Base-by-base conservation (phyloP, 768 basidiomycete species). In the Agrocybe pediades region DNA sequence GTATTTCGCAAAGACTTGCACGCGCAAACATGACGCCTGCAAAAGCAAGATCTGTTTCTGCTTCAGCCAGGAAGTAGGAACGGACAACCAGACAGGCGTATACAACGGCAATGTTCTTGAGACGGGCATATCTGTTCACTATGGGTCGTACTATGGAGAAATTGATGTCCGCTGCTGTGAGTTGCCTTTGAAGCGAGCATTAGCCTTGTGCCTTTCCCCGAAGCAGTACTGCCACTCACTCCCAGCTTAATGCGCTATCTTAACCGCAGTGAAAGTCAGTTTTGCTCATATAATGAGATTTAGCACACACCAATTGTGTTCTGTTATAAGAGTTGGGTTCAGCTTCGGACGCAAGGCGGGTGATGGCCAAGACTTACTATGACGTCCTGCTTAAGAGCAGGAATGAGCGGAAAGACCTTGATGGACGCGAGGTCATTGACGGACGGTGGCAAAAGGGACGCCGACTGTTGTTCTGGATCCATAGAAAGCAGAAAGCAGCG, bases 1-100 rank as follows among this genome's bases (percentile, higher is more conserved):
- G 70, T 15, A 97, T 82, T 66, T 97, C 93, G 70, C 92, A 95
- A 9, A 95, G 77, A 25, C 78, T 85, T 3, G 93, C 95, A 39
- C 77, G 71, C 25, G 77, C 74, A 7, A 75, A 68, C 75, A 90
- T 87, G 50, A 97, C 77, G 15, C 80, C 83, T 8, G 91, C 81
- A 70, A 87, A 87, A 13, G 91, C 90, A 42, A 97, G 76, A 61
- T 95, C 86, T 2, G 77, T 75, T 21, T 83, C 83, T 2, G 85
- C 80, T 44, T 85, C 79, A 9, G 82, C 75, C 16, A 92, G 76
- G 65, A 95, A 97, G 67, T 92, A 88, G 5, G 85, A 86, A 39
- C 87, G 79, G 26, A 86, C 86, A 49, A 91, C 85, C 63, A 93
- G 83, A 65, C 88, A 88, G 5, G 83, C 86, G 64, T 88, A 91